These are phyloP conservation scores for Myxozyma melibiosi DNA, from an alignment of 805 yeast genomes.

Conservation along the genomic window DNA sequence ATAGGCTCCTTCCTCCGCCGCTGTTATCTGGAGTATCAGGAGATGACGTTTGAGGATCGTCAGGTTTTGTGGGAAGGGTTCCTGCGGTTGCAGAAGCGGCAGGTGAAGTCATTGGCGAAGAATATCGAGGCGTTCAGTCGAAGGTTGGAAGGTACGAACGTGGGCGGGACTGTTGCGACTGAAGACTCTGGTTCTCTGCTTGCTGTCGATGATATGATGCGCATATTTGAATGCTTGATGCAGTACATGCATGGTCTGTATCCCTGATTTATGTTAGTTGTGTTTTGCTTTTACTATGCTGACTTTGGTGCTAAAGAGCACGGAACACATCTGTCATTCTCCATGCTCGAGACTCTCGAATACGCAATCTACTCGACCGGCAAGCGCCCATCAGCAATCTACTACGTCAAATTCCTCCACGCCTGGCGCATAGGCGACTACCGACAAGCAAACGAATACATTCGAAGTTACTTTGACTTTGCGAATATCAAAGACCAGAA, in stretches of 20 bases:
- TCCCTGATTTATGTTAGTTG: too few relatives aligned
- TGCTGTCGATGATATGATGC: conserved; percentile 46
- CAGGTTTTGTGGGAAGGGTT: conserved; percentile 22
- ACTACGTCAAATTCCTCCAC: conserved; percentile 51
- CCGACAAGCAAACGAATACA: conserved; percentile 53
- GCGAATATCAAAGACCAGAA: conserved; percentile 50
- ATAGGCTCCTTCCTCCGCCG: conserved; percentile 27
- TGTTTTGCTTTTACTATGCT: background rate
- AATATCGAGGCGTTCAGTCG: background rate
- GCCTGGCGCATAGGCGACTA: conserved; percentile 54
- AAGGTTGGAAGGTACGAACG: too few relatives aligned
- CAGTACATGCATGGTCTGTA: conserved; percentile 27
- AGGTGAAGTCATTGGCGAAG: background rate
- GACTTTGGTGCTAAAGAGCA: background rate
- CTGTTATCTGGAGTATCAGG: conserved; percentile 25
- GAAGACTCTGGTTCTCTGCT: background rate
- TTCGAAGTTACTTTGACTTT: conserved; percentile 69
- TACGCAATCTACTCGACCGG: conserved; percentile 47
- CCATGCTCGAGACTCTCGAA: conserved; percentile 41
- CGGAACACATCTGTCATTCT: background rate
- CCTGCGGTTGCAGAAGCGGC: too few relatives aligned
- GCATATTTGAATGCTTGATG: conserved; percentile 28
- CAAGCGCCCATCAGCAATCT: background rate
- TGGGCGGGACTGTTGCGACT: background rate
- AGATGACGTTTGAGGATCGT: conserved; percentile 18